These are phyloP conservation scores for Ustilago sp. DNA, from an alignment of 1,284 basidiomycete genomes.

Conservation along the genomic window DNA sequence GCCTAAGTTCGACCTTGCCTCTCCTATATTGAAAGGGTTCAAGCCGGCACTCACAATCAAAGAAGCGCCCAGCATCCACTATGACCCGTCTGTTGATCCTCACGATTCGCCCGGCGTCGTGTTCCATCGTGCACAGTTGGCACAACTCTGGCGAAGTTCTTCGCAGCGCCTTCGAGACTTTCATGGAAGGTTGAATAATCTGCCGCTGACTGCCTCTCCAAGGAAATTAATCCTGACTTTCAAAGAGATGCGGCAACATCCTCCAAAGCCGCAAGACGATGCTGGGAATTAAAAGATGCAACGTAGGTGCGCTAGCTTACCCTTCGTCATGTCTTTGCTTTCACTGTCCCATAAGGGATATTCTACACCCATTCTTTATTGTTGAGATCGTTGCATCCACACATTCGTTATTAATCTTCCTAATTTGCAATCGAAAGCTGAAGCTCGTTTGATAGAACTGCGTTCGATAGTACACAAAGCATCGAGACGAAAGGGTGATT, in stretches of 20 bases:
- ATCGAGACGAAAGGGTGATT: background rate
- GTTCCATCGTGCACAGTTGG: background rate
- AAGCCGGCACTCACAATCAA: conserved; percentile 3
- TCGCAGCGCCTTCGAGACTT: background rate
- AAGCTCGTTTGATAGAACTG: background rate
- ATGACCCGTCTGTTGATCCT: background rate
- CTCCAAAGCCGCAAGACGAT: background rate
- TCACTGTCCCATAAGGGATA: background rate
- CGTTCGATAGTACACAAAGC: background rate
- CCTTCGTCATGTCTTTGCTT: background rate
- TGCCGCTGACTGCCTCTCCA: background rate
- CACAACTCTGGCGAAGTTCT: background rate
- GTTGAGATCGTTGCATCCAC: background rate
- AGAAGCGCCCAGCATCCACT: background rate
- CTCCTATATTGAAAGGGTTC: conserved; percentile 18
- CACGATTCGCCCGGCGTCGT: background rate
- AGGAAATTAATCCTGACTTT: background rate
- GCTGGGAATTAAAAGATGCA: background rate
- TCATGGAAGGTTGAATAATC: background rate
- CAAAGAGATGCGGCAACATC: background rate
- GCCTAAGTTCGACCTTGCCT: background rate
- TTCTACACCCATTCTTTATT: background rate
- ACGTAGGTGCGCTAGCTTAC: background rate
- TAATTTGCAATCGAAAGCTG: conserved; percentile 3
- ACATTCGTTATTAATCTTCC: background rate